Conservation (phyloP, 2,329 filamentous ascomycete species). For the Diaporthe sp. region DNA sequence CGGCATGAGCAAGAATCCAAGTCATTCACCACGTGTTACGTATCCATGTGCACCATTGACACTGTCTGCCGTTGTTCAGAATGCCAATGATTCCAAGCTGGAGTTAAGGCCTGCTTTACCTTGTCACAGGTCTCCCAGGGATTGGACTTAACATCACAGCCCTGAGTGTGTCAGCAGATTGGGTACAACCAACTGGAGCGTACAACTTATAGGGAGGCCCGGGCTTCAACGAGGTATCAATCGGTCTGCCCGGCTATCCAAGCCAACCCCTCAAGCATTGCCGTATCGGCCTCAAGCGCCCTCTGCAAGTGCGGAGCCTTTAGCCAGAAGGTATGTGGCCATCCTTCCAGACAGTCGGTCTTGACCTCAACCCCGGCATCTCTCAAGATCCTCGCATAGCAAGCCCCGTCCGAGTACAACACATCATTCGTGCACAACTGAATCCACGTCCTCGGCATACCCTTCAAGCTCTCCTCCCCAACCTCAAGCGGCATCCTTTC, state of each 20-base stretch:
- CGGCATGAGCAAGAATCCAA: slow-evolving; percentile 34
- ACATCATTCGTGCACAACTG: slow-evolving; percentile 65
- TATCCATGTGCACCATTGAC: neutral
- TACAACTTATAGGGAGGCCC: neutral
- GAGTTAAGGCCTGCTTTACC: neutral
- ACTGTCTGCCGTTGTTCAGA: neutral
- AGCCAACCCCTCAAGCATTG: slow-evolving; percentile 56
- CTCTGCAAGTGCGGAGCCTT: slow-evolving; percentile 57
- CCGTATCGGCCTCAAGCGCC: slow-evolving; percentile 57
- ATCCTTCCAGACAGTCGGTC: slow-evolving; percentile 58
- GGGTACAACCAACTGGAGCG: neutral
- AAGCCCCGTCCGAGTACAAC: slow-evolving; percentile 65
- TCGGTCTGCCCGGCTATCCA: slow-evolving; percentile 51
- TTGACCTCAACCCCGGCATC: slow-evolving; percentile 56
- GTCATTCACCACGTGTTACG: neutral
- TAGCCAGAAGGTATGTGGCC: slow-evolving; percentile 68
- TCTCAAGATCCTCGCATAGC: slow-evolving; percentile 60
- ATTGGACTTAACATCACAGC: neutral
- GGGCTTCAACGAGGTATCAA: neutral
- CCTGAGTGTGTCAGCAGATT: neutral
- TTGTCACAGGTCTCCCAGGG: neutral
- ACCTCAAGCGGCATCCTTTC: slow-evolving; percentile 58
- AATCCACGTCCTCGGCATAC: slow-evolving; percentile 59
- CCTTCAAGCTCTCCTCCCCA: slow-evolving; percentile 46
- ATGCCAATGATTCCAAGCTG: neutral